These are phyloP conservation scores for Apiotrichum veenhuisii DNA, from an alignment of 1,284 basidiomycete species.

Conservation along the genomic window DNA sequence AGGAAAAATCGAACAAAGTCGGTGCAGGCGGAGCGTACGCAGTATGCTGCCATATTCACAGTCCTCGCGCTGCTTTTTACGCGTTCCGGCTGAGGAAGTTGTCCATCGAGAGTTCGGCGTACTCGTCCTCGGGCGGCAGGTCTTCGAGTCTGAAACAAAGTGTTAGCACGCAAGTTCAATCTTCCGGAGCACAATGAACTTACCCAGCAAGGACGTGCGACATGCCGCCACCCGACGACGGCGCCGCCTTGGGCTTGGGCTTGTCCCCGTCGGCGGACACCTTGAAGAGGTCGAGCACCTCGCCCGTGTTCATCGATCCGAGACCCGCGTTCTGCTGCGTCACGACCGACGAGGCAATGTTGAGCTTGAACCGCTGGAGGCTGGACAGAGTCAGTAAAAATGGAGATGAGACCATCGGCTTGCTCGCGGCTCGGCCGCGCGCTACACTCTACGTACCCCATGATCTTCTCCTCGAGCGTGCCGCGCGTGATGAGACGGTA, in stretches of 20 bases:
- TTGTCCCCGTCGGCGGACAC: slow-evolving; percentile 67
- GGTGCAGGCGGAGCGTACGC: background rate
- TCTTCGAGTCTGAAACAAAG: slow-evolving; percentile 71
- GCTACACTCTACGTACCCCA: slow-evolving; percentile 75
- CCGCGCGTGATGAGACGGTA: slow-evolving; percentile 96
- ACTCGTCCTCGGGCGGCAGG: slow-evolving; percentile 83
- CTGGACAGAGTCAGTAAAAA: slow-evolving; percentile 50
- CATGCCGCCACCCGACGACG: slow-evolving; percentile 50
- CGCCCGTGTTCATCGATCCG: slow-evolving; percentile 93
- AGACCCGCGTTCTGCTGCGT: slow-evolving; percentile 95
- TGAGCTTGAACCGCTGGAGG: slow-evolving; percentile 96
- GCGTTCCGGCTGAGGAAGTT: slow-evolving; percentile 58
- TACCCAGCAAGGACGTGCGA: slow-evolving; percentile 72
- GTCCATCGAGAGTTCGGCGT: slow-evolving; percentile 75
- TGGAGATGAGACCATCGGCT: too few relatives aligned
- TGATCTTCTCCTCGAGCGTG: slow-evolving; percentile 98
- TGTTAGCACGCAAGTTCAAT: background rate
- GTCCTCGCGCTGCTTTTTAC: too few relatives aligned
- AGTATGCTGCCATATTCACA: too few relatives aligned
- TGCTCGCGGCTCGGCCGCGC: too few relatives aligned
- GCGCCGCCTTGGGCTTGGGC: slow-evolving; percentile 6
- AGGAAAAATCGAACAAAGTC: background rate
- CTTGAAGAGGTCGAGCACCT: slow-evolving; percentile 90
- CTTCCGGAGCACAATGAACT: slow-evolving; percentile 12
- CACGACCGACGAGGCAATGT: slow-evolving; percentile 93